Conservation (phyloP, 2,329 filamentous ascomycete genomes). For the Microcera coccophila region DNA sequence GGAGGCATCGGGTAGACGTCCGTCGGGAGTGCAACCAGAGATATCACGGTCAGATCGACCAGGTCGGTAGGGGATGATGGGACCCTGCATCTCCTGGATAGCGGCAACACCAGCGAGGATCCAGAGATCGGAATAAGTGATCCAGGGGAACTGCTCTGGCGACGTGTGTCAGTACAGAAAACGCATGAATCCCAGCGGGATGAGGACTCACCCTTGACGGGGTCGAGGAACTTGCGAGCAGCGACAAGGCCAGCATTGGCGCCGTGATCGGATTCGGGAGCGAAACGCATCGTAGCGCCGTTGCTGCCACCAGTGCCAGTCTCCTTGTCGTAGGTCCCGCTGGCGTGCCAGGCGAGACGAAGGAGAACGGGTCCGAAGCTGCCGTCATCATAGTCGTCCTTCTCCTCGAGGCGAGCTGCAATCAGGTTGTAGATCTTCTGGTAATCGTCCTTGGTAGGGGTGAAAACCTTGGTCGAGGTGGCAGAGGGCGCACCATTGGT, state of each 20-base stretch:
- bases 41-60: conserved; percentile 78
- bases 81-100: conserved; percentile 93
- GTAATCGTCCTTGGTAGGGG: conserved; percentile 80
- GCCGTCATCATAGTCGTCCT: conserved; percentile 94
- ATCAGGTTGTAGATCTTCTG: conserved; percentile 92
- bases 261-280: conserved; percentile 82
- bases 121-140: conserved; percentile 95
- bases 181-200: background rate
- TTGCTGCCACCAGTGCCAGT: conserved; percentile 91
- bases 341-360: conserved; percentile 89
- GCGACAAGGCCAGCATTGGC: conserved; percentile 86
- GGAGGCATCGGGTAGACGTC: conserved; percentile 74
- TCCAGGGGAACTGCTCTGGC: conserved; percentile 78
- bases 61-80: conserved; percentile 80
- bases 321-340: conserved; percentile 84
- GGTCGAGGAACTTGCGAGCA: conserved; percentile 89
- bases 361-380: conserved; percentile 91
- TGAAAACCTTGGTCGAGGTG: conserved; percentile 57
- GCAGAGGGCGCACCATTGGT: conserved; percentile 49
- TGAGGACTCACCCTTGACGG: conserved; percentile 68
- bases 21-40: conserved; percentile 85
- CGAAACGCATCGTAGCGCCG: conserved; percentile 94
- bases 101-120: conserved; percentile 81
- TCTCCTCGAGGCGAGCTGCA: conserved; percentile 73
- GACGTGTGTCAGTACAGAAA: conserved; percentile 7